phyloP scores from a whole-genome alignment of 2,329 filamentous ascomycete species.

The Cladophialophora psammophila region DNA sequence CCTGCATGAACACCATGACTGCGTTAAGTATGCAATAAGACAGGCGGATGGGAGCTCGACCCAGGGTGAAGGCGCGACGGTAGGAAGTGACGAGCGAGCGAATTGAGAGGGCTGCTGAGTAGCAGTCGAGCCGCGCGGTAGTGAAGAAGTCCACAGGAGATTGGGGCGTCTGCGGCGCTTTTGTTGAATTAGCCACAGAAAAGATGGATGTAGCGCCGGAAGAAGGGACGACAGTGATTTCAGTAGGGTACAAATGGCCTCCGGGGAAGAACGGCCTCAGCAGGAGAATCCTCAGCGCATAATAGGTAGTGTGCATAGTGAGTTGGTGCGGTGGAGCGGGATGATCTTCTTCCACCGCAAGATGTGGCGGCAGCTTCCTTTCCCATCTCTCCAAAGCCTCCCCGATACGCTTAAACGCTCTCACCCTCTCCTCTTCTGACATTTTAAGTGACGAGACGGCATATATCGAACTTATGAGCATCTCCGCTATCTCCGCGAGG shows the following conservation, averaged over 20 bases:
- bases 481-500: background rate
- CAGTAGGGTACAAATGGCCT: background rate
- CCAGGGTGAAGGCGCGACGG: background rate
- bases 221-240: background rate
- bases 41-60: background rate
- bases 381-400: background rate
- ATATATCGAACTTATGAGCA: conserved; percentile 1
- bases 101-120: background rate
- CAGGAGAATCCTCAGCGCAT: background rate
- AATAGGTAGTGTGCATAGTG: background rate
- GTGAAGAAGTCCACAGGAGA: background rate
- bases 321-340: background rate
- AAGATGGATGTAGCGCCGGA: background rate
- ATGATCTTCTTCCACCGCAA: background rate
- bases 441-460: background rate
- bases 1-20: background rate
- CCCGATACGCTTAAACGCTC: background rate
- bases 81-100: background rate
- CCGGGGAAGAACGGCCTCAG: background rate
- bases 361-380: background rate
- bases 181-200: background rate
- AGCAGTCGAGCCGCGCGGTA: background rate
- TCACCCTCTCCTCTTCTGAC: background rate
- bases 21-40: conserved; percentile 2
- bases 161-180: background rate